These are phyloP conservation scores for Neurospora sp. DNA, from an alignment of 495 filamentous ascomycete species.

Conservation along the genomic window DNA sequence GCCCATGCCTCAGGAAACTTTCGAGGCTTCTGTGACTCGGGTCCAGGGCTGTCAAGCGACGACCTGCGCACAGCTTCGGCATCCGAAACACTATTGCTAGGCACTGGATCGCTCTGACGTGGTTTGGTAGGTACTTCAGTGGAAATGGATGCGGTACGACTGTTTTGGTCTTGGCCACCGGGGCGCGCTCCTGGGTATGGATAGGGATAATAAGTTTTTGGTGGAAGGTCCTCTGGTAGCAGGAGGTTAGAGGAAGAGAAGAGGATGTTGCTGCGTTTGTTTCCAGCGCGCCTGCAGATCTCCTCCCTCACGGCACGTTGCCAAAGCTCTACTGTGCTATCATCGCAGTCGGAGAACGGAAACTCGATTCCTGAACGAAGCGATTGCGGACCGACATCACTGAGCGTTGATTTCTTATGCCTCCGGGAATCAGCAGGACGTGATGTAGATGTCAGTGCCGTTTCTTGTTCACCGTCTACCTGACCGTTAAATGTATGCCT, in stretches of 20 bases:
- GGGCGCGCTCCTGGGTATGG: neutral
- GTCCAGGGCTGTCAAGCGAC: neutral
- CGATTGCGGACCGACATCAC: neutral
- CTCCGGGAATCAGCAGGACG: neutral
- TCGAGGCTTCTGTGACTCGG: neutral
- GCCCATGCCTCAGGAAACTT: conserved; percentile 24
- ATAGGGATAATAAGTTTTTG: neutral
- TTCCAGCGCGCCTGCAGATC: conserved; percentile 10
- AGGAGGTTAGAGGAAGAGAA: neutral
- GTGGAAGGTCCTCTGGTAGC: neutral
- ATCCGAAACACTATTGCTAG: neutral
- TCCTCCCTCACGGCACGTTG: conserved; percentile 15
- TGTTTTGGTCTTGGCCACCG: neutral
- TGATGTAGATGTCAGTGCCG: neutral
- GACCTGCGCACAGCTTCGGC: neutral
- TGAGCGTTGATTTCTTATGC: neutral
- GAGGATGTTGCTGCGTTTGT: conserved; percentile 1
- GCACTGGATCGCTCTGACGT: neutral
- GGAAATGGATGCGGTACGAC: neutral
- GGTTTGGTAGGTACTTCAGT: neutral
- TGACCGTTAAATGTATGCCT: conserved; percentile 6
- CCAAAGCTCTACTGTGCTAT: conserved; percentile 14
- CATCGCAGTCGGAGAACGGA: conserved; percentile 6
- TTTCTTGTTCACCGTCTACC: neutral
- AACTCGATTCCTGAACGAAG: neutral